Conservation (phyloP, 2,329 filamentous ascomycete genomes). For the Fusarium decemcellulare region DNA sequence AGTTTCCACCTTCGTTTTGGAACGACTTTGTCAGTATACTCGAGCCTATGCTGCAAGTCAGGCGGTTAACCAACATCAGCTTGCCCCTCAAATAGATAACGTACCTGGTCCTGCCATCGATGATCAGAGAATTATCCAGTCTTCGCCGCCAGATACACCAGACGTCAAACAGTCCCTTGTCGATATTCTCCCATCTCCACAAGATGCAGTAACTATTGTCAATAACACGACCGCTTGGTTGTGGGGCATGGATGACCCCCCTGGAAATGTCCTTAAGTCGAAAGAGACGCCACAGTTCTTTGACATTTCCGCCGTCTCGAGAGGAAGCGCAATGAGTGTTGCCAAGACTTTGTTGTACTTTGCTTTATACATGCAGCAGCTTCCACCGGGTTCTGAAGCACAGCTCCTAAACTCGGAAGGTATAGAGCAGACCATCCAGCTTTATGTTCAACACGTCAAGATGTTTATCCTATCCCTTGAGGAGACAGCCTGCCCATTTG, state of each 20-base stretch:
- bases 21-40: slow-evolving; percentile 17
- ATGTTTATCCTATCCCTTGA: slow-evolving; percentile 17
- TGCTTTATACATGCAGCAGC: slow-evolving; percentile 32
- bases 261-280: slow-evolving; percentile 16
- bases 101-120: not conserved
- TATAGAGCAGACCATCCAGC: slow-evolving; percentile 12
- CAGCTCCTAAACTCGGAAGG: slow-evolving; percentile 9
- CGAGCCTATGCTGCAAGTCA: not conserved
- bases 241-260: slow-evolving; percentile 25
- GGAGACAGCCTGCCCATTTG: slow-evolving; percentile 17
- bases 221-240: slow-evolving; percentile 32
- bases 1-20: slow-evolving; percentile 19
- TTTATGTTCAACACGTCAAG: slow-evolving; percentile 24
- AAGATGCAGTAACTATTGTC: slow-evolving; percentile 31
- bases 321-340: slow-evolving; percentile 22
- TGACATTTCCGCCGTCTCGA: slow-evolving; percentile 14
- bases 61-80: not conserved
- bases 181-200: slow-evolving; percentile 22
- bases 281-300: slow-evolving; percentile 17
- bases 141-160: not conserved
- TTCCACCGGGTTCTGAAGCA: slow-evolving; percentile 15
- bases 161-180: slow-evolving; percentile 28
- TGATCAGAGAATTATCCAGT: not conserved
- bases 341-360: slow-evolving; percentile 24
- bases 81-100: slow-evolving; percentile 6